Percentiles rank a stretch among this genome's conserved stretches.
These are phyloP conservation scores for Isabelozyma rhagii DNA, from an alignment of 805 yeast species.

Conservation along the genomic window DNA sequence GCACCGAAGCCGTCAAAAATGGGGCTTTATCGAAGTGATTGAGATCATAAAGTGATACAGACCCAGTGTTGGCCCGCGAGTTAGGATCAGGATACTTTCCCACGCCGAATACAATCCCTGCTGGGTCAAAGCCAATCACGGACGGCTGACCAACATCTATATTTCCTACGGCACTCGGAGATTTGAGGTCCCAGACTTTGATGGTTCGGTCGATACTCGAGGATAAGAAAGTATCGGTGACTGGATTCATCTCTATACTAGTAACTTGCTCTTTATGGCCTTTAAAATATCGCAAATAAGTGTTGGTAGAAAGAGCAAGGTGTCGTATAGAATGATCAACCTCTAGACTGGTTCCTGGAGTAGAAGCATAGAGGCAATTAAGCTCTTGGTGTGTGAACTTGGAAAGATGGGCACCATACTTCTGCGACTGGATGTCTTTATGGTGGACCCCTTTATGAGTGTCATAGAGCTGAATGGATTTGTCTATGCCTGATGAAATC, in stretches of 20 bases:
- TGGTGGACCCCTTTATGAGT: constrained; percentile 60
- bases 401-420: constrained; percentile 89
- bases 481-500: constrained; percentile 76
- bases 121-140: constrained; percentile 74
- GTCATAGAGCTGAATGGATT: constrained; percentile 81
- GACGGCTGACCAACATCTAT: constrained; percentile 51
- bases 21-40: constrained; percentile 56
- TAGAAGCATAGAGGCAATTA: constrained; percentile 79
- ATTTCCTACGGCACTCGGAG: constrained; percentile 61
- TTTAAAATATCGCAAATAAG: constrained; percentile 77
- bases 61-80: constrained; percentile 22
- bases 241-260: constrained; percentile 69
- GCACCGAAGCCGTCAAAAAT: constrained; percentile 35
- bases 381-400: constrained; percentile 72
- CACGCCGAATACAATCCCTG: constrained; percentile 77
- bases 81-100: constrained; percentile 24
- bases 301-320: constrained; percentile 71
- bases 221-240: constrained; percentile 59
- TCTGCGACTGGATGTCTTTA: constrained; percentile 75
- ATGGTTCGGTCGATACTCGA: constrained; percentile 77
- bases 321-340: constrained; percentile 74
- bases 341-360: constrained; percentile 36
- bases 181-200: constrained; percentile 81
- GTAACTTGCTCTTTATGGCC: constrained; percentile 83
- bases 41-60: constrained; percentile 55